Base-by-base conservation (phyloP, 2,329 filamentous ascomycete genomes). In the Curvularia lunata region DNA sequence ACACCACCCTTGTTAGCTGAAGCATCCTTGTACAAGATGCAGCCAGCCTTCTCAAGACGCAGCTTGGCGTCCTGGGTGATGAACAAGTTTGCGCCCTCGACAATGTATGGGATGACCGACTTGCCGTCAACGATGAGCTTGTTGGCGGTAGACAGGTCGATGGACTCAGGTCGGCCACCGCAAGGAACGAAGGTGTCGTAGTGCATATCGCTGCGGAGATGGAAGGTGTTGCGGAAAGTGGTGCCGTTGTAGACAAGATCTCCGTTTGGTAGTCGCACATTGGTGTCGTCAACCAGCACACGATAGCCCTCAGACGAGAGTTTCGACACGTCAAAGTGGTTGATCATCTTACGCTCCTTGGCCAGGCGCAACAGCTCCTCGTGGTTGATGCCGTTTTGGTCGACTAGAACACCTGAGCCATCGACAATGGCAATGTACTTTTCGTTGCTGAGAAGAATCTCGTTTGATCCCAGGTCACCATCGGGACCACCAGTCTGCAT, bases 1-100 rank as follows among this genome's bases (percentile, higher is more conserved):
- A 99, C 95, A 76, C 95, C 95, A 65, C 95, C 95, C 84, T 99
- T 99, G 86, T 99, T 99, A 55, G 94, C 93, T 37, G 92, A 97
- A 5, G 95, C 95, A 77, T 99, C 95, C 82, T 99, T 99, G 88
- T 92, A 97, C 40, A 99, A 80, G 69, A 98, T 87, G 74, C 92
- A 96, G 59, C 95, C 95, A n/a, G 94, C 93, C 69, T 92, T 89
- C 81, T 99, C 95, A 13, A 99, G 87, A 23, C 92, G 91, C 54
- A 98, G 85, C 82, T 98, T 98, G 69, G 94, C 94, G 71, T 99
- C 95, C 79, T 99, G 95, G 0, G 95, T 97, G 80, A 99, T 96
- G 85, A 99, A 99, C 53, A 99, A 84, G 77, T 98, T 99, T 78
- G 95, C 95, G 52, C 95, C 95, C 80, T 99, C 95, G 43, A 99